Evolutionary conservation across 139 green algal genomes (phyloP), one percentile per base, ranked within the genome.

Genomic region (Volvox africanus): DNA sequence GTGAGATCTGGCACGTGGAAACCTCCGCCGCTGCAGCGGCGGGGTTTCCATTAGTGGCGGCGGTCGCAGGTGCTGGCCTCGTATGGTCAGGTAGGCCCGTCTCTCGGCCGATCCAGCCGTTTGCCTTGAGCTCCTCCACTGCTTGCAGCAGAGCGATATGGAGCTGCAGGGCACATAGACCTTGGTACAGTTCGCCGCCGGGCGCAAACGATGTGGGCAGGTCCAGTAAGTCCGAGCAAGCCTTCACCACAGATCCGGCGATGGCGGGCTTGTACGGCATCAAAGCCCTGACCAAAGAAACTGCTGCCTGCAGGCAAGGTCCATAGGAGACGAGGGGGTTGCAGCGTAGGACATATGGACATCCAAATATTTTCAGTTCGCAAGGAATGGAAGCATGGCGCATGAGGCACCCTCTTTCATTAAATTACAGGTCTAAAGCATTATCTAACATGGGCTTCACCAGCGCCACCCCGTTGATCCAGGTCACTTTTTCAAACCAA

Each of bases 81-180:
- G 44, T 55, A 55, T 55, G 9, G 5, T 55, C 44, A 55, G 44
- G 9, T 9, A 55, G 44, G 5, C 9, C 9, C 44, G 44, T 55
- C 44, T 55, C 44, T 55, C 44, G 44, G 44, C 5, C 5, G 9
- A 55, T 55, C 44, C 44, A 35, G 5, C 73, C 73, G 12, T 37
- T 19, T 19, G 0, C 76, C 28, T 79, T 79, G 2, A 81, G 28
- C 20, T 84, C 73, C n/a, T 76, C 12, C 13, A 33, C 17, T 11
- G 61, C 30, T 11, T 33, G 36, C 71, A 90, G 37, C 19, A 91
- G 87, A 35, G 17, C 36, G 36, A 65, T 86, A 77, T 91, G 87
- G 19, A 91, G 76, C 87, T 86, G 76, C 87, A 91, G 76, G 17
- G 35, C 16, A 32, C 87, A 91, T 28, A 91, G 76, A 1, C 69